Evolutionary conservation across 768 basidiomycete genomes (phyloP).

Genomic region (Clathrus columnatus): DNA sequence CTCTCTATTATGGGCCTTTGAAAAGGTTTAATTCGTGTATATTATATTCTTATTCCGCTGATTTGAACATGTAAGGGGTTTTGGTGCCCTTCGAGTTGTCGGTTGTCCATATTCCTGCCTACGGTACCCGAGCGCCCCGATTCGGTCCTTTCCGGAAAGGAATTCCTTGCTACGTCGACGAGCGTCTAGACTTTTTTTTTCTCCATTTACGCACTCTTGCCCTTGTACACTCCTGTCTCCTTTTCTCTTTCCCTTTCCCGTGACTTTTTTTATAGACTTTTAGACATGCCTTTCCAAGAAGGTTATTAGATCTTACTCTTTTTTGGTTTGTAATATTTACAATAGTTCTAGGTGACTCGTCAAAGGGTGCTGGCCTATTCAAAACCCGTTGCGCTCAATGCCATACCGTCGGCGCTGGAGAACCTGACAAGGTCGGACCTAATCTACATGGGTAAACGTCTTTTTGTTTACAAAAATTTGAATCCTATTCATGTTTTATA

Average conservation of each 20-base stretch:
- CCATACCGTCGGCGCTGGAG: slow-evolving; percentile 75
- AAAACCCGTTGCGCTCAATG: slow-evolving; percentile 94
- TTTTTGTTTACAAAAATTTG: not conserved
- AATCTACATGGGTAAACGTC: slow-evolving; percentile 80
- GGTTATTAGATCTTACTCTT: not conserved
- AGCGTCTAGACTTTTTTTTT: not conserved
- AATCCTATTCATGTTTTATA: slow-evolving; percentile 19
- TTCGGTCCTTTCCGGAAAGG: not conserved
- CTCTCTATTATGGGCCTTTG: no score
- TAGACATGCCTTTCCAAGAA: not conserved
- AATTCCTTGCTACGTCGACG: not conserved
- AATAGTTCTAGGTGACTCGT: slow-evolving; percentile 57
- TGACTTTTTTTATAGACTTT: not conserved
- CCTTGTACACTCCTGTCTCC: no score
- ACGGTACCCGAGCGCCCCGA: no score
- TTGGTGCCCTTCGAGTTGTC: no score
- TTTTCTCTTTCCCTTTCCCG: not conserved
- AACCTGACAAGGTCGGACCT: slow-evolving; percentile 85
- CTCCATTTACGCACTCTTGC: no score
- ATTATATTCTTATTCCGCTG: no score
- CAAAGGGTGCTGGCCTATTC: slow-evolving; percentile 91
- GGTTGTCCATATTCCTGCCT: no score
- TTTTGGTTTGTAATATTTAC: not conserved
- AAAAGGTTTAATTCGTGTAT: no score
- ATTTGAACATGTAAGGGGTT: no score